Base-by-base conservation (phyloP, 202 grass and related monocot genomes). In the Musa balbisiana region DNA sequence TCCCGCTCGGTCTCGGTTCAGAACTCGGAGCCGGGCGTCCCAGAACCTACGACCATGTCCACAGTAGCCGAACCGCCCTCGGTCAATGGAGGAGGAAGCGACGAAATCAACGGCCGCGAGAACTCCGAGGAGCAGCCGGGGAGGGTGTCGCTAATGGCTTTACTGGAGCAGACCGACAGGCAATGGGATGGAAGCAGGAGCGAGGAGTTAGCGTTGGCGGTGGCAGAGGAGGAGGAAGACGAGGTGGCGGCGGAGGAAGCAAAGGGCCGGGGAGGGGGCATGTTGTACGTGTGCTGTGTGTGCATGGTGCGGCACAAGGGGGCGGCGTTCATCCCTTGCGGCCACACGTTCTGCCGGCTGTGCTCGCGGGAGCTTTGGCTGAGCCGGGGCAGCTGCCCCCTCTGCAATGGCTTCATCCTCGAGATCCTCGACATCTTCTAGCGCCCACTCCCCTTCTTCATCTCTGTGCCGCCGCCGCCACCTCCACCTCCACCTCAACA, bases 281-380 rank as follows among this genome's bases (percentile, higher is more conserved):
- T 87, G 86, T 74, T 72, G 82, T 84, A 79, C 26, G 84, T 84
- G 76, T 93, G 94, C 84, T 93, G 94, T 76, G 90, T 97, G 52
- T 97, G 94, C 86, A 91, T 97, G 94, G 86, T 89, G 73, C 81
- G 84, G 83, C 88, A 97, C 83, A 97, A 93, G 76, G 94, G 94
- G 8, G 84, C 90, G 0, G 94, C 94, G 1, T 97, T 97, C 73
- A 87, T 97, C 76, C 94, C 94, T 10, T 97, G 94, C 71, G 94
- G 94, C 71, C 90, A 97, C 85, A 93, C 94, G 74, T 97, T 97
- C 87, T 93, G 94, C 79, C 88, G 94, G 59, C 84, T 89, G 29
- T 93, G 90, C 81, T 97, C 90, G 0, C 81, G 94, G 52, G 90
- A 98, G 71, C 94, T 97, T 67, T 84, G 90, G 90, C 83, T 88